Base-by-base conservation (phyloP, 2,329 filamentous ascomycete species). In the Penicillium sp. region DNA sequence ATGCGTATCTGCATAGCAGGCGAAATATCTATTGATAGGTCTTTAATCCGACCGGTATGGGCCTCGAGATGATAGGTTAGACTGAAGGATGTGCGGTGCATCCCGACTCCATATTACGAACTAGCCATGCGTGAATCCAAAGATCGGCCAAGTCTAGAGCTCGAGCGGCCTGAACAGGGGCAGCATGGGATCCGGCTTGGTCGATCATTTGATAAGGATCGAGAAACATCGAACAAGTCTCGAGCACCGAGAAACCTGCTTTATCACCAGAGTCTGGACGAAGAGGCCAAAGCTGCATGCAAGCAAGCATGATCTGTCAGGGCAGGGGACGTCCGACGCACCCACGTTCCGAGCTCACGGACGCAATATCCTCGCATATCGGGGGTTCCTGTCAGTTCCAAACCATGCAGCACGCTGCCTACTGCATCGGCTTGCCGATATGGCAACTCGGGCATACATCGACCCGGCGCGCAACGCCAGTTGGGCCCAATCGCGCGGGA, bases 351-450 rank as follows among this genome's bases (percentile, higher is more conserved):
- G 0, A 38, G n/a, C n/a, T 18, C 12, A 16, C 7, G 13, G 16
- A 22, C 7, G 12, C 11, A 22, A 40, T 40, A 19, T 27, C 11
- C n/a, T 18, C 14, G 22, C 30, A 31, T 28, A 10, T 38, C 11
- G 18, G 22, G 27, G 27, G 18, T 44, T 37, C 25, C 14, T n/a
- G n/a, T n/a, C 7, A 25, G 22, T 22, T 22, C 19, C 19, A 22
- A 22, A 22, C 22, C 22, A 19, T 27, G 25, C 14, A 16, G 30
- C 8, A 29, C 35, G 28, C 33, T 45, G 29, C 47, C 46, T 2
- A 12, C 28, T 18, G 16, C 25, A 46, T 50, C 47, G 47, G 47
- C 41, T 35, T 50, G 47, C 47, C 47, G 47, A 50, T n/a, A 29
- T 39, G 40, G 12, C n/a, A 39, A 13, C 28, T 50, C 47, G 41